Evolutionary conservation across 768 basidiomycete genomes (phyloP), one percentile per base, ranked within the genome.

Genomic region (Harrya chromipes): DNA sequence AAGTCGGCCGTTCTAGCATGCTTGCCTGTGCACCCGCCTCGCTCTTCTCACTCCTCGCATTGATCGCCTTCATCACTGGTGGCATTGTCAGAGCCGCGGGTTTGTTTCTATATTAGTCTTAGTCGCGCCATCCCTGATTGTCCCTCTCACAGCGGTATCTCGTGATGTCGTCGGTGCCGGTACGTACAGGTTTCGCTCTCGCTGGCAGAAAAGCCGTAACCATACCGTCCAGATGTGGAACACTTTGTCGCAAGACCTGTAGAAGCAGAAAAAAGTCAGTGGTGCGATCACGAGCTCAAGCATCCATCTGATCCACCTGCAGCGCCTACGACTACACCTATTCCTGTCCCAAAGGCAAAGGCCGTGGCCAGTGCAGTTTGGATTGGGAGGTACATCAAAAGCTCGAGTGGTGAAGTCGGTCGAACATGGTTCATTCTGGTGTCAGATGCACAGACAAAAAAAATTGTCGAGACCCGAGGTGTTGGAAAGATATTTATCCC

Each of bases 11-110:
- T 27, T 17, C 34, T 20, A 33, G 19, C 36, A 60, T 63, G 61
- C 41, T 46, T 14, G 41, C 47, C 20, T 47, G 57, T 12, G 26
- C 49, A 26, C 53, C 53, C 19, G 9, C 34, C 26, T 37, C 47
- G 33, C n/a, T 58, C 24, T 31, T 60, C 21, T 54, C 44, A 6
- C 26, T 63, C 24, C 47, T 63, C 29, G 42, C 36, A 14, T 27
- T 53, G 35, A 36, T 38, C n/a, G 51, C 51, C 21, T 55, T 24
- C 13, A 53, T 40, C 27, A 38, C 40, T 17, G 54, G 49, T 2
- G 43, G 50, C 14, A 29, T 46, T 17, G 19, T 56, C 20, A 36
- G 24, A 50, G 20, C 27, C 21, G 17, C 24, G 54, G 53, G 61
- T 60, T 17, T 9, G 55, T 37, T 35, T 21, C 8, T 11, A 31